Conservation (phyloP, 306 rosid genomes). For the Dalbergia cochinchinensis region DNA sequence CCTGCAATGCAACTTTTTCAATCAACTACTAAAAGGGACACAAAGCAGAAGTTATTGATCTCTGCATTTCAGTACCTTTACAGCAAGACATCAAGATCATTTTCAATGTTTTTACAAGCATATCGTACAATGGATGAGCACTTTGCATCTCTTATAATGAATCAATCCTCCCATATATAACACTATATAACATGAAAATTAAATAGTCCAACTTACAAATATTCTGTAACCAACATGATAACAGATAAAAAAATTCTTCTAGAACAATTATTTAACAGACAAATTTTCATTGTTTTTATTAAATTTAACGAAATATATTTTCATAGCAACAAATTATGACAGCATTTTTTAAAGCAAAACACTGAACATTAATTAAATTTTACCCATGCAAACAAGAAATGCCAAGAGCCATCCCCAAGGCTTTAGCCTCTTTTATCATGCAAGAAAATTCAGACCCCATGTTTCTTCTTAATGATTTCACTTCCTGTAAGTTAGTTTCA, state of each 20-base stretch:
- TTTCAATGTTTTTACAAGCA: constrained; percentile 18
- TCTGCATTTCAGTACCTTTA: constrained; percentile 8
- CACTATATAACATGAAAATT: constrained; percentile 24
- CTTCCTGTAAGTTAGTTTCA: constrained; percentile 54
- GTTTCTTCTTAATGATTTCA: constrained; percentile 66
- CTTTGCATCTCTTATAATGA: constrained; percentile 17
- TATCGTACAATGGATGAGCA: constrained; percentile 11
- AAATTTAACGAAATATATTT: constrained; percentile 10
- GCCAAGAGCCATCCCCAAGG: constrained; percentile 78
- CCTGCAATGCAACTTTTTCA: constrained; percentile 35
- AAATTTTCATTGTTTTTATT: neutral
- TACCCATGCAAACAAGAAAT: constrained; percentile 85
- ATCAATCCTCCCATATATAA: constrained; percentile 23
- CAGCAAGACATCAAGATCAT: constrained; percentile 24
- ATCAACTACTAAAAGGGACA: constrained; percentile 22
- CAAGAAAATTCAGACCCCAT: constrained; percentile 84
- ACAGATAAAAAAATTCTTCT: neutral
- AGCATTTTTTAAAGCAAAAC: constrained; percentile 34
- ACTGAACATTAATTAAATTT: constrained; percentile 29
- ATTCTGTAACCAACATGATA: neutral
- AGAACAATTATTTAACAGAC: neutral
- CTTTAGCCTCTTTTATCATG: constrained; percentile 81
- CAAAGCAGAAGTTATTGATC: constrained; percentile 1
- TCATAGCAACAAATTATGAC: constrained; percentile 25
- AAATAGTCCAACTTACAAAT: neutral